phyloP scores from a whole-genome alignment of 2,329 filamentous ascomycete genomes.

The Cladobotryum mycophilum region DNA sequence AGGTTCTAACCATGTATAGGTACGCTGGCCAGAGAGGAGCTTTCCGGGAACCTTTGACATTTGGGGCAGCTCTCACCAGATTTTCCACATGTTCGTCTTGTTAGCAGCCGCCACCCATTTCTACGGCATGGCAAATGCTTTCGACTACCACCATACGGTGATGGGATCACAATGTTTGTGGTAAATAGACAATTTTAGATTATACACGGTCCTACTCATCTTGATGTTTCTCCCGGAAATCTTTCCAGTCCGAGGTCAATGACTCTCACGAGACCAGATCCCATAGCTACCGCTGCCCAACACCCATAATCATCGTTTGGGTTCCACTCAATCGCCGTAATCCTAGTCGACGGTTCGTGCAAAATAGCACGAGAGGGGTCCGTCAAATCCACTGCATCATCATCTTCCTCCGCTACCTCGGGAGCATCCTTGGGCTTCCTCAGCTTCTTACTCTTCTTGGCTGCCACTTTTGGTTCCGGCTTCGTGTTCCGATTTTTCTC shows the following conservation, averaged over 20 bases:
- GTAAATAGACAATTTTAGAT: slow-evolving; percentile 4
- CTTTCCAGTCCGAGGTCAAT: slow-evolving; percentile 56
- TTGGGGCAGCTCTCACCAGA: slow-evolving; percentile 88
- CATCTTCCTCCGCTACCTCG: slow-evolving; percentile 27
- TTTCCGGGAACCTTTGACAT: slow-evolving; percentile 79
- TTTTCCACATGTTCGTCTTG: slow-evolving; percentile 88
- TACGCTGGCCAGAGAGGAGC: slow-evolving; percentile 75
- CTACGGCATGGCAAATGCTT: slow-evolving; percentile 72
- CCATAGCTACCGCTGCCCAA: slow-evolving; percentile 62
- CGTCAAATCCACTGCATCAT: slow-evolving; percentile 24
- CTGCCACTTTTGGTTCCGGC: slow-evolving; percentile 32
- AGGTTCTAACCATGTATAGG: slow-evolving; percentile 32
- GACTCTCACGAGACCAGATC: slow-evolving; percentile 59
- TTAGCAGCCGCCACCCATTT: slow-evolving; percentile 77
- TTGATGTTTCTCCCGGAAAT: slow-evolving; percentile 3
- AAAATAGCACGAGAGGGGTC: slow-evolving; percentile 42
- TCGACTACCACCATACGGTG: slow-evolving; percentile 72
- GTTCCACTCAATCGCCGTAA: slow-evolving; percentile 62
- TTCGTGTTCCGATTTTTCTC: slow-evolving; percentile 44
- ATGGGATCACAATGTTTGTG: slow-evolving; percentile 45
- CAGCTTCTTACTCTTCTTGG: slow-evolving; percentile 30
- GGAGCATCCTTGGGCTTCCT: slow-evolving; percentile 31
- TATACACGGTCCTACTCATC: not conserved
- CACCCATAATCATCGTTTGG: slow-evolving; percentile 58
- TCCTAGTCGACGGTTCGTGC: slow-evolving; percentile 56